Conservation (phyloP, 495 filamentous ascomycete species). For the Penicillium steckii region DNA sequence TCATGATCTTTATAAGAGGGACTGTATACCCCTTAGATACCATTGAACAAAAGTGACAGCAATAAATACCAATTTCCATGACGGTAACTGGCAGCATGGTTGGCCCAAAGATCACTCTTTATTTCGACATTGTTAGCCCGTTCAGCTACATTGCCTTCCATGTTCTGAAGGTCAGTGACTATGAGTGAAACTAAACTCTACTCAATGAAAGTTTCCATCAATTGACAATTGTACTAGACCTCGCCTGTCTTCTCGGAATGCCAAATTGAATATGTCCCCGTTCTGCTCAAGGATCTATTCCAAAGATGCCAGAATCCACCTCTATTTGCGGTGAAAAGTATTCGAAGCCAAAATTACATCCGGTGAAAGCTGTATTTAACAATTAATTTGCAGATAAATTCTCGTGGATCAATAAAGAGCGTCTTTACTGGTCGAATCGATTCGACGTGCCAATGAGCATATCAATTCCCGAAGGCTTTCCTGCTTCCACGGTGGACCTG, state of each 20-base stretch:
- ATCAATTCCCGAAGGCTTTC: slow-evolving; percentile 19
- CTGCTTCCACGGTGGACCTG: slow-evolving; percentile 12
- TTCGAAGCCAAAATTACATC: background rate
- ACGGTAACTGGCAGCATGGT: slow-evolving; percentile 2
- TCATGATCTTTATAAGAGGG: background rate
- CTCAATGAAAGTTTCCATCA: background rate
- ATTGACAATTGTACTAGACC: slow-evolving; percentile 6
- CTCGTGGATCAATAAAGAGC: slow-evolving; percentile 17
- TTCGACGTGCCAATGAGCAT: slow-evolving; percentile 17
- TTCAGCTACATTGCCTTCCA: slow-evolving; percentile 24
- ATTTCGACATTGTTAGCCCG: slow-evolving; percentile 25
- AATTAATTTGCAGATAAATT: slow-evolving; percentile 14
- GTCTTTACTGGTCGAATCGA: slow-evolving; percentile 20
- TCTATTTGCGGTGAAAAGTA: slow-evolving; percentile 19
- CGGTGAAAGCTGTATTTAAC: background rate
- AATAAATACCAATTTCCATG: background rate
- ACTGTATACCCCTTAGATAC: background rate
- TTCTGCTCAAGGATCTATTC: slow-evolving; percentile 12
- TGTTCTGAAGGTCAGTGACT: slow-evolving; percentile 8
- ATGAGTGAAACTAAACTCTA: background rate
- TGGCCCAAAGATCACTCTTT: slow-evolving; percentile 14
- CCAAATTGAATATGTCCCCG: slow-evolving; percentile 18
- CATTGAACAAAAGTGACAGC: background rate
- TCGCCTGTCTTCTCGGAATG: slow-evolving; percentile 18
- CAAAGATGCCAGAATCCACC: slow-evolving; percentile 16